Evolutionary conservation across 768 basidiomycete genomes (phyloP), one percentile per base, ranked within the genome.

Genomic region (Phylloporus rhodoxanthus): DNA sequence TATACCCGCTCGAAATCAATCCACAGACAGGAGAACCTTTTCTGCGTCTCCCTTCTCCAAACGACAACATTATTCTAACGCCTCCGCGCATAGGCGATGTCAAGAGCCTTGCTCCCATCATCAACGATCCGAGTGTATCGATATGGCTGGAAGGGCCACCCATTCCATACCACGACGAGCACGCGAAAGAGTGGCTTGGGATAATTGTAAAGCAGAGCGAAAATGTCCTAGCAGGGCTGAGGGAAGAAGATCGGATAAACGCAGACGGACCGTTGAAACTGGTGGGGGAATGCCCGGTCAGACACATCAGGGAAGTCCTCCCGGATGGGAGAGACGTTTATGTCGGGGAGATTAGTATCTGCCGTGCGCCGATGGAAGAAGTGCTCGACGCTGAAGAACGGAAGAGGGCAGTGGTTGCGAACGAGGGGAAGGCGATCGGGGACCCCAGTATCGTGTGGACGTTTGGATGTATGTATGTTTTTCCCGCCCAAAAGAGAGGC

Each of bases 381-480:
- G 51, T 66, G 34, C 29, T 58, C 34, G 74, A 79, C 53, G 54
- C 56, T 34, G 72, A 71, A 25, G 66, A 71, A 54, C 66, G 65
- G 56, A 63, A 64, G 40, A 57, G 54, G 36, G 63, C 68, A 13
- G 63, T 64, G 28, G 64, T 68, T 40, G 68, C 68, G 54, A 85
- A 84, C 55, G 58, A 65, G 20, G 59, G 49, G 1, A 70, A 71
- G 46, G 56, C 58, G 7, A 46, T 64, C 11, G 83, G 81, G 11
- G 79, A 85, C 55, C 75, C 77, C 10, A 68, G 68, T 26, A 81
- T 84, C 47, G 58, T 78, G 23, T 87, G 81, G 81, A 72, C 70
- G 11, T 63, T 85, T 28, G 85, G 84, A 54, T 74, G 85, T 85
- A 61, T 11, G 75, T 52, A 19, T 1, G 8, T 11, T 28, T n/a